Percentiles rank a stretch among this genome's conserved stretches.
These are phyloP conservation scores for Blastomyces emzantsi DNA, from an alignment of 2,329 filamentous ascomycete genomes.

Conservation along the genomic window DNA sequence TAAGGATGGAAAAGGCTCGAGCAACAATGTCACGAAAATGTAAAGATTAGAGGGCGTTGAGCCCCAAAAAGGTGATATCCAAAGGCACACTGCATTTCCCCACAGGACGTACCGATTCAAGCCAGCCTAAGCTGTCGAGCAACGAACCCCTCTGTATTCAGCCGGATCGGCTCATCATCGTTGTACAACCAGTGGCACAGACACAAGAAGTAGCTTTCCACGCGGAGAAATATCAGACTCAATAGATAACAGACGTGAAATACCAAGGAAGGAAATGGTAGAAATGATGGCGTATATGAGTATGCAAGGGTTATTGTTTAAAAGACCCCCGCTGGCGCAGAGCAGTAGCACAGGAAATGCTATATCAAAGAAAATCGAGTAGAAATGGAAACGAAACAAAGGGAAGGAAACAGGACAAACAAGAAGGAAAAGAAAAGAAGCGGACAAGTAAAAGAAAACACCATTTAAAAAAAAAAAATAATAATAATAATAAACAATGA, in stretches of 20 bases:
- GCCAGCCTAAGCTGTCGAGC: not conserved
- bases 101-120: not conserved
- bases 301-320: not conserved
- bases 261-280: not conserved
- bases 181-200: slow-evolving; percentile 1
- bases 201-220: not conserved
- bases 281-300: slow-evolving; percentile 7
- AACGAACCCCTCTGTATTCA: not conserved
- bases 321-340: slow-evolving; percentile 21
- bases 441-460: not conserved
- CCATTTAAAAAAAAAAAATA: not conserved
- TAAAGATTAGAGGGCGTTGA: not conserved
- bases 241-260: not conserved
- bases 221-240: slow-evolving; percentile 1
- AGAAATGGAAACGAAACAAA: not conserved
- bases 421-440: not conserved
- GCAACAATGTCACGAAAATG: not conserved
- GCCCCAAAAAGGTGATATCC: not conserved
- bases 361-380: slow-evolving; percentile 13
- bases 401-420: not conserved
- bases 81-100: not conserved
- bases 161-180: slow-evolving; percentile 4
- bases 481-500: not conserved
- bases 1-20: not conserved
- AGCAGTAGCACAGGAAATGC: slow-evolving; percentile 19